These are phyloP conservation scores for Exophiala phaeomuriformis DNA, from an alignment of 2,329 filamentous ascomycete genomes.

Conservation along the genomic window DNA sequence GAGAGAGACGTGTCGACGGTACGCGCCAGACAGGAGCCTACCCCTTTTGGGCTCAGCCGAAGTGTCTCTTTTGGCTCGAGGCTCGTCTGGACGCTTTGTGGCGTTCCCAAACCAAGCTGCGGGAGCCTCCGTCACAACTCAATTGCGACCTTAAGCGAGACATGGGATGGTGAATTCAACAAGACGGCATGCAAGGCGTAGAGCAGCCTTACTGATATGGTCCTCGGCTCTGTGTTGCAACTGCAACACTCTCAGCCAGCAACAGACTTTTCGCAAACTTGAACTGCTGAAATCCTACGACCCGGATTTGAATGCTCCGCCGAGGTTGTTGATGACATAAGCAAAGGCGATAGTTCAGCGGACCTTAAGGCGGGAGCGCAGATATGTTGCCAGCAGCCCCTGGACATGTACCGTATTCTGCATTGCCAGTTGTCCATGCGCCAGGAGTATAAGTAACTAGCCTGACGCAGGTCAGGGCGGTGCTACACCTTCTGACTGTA, in stretches of 20 bases:
- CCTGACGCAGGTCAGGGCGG: no score
- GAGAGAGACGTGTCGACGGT: background rate
- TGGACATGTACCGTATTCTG: background rate
- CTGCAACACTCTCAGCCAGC: background rate
- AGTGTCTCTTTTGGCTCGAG: background rate
- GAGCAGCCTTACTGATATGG: no score
- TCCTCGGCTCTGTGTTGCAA: background rate
- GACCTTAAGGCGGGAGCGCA: background rate
- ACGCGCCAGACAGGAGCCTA: background rate
- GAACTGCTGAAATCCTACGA: background rate
- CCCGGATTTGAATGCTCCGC: background rate
- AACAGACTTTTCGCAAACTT: background rate
- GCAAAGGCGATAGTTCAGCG: background rate
- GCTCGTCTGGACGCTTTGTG: background rate
- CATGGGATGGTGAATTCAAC: no score
- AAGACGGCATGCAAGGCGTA: no score
- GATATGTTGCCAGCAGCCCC: background rate
- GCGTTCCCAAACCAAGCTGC: background rate
- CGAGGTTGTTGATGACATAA: background rate
- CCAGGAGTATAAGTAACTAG: no score
- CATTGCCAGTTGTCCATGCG: no score
- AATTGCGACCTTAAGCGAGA: no score
- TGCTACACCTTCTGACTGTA: no score
- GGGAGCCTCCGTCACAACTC: no score
- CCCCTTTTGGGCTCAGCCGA: background rate